Base-by-base conservation (phyloP, 306 rosid species). In the Malus sylvestris region DNA sequence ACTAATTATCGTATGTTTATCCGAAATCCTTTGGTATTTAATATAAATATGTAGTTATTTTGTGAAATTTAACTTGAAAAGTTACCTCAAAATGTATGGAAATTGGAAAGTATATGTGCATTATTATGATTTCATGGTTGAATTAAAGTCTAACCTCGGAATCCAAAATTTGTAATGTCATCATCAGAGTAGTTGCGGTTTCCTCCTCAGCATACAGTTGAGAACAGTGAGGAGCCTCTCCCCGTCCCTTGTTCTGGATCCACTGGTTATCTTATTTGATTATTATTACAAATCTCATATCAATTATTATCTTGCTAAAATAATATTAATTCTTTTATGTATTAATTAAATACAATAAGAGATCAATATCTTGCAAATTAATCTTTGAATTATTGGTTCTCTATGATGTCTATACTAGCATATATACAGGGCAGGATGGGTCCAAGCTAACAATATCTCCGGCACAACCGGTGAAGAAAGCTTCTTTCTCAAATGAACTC, bases 371-470 rank as follows among this genome's bases (percentile, higher is more conserved):
- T 29, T 63, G 12, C 68, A 64, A 64, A 64, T 38, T 38, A 38
- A 38, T 64, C 22, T 63, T 63, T 61, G 64, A 27, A 11, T 27
- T 8, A 16, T 61, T 61, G 66, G 32, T 27, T 25, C 9, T 60
- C 8, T 12, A 13, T 5, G 16, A 4, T 23, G 66, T 6, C 35
- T 60, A 11, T 62, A 58, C 42, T 6, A 12, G 67, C 10, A 3
- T 62, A 62, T 74, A 3, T 62, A 62, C 70, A 63, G 77, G 42
- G 10, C 35, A 69, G 46, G 72, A 81, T 78, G 82, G 80, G 40
- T 57, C 73, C 70, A 65, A 68, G 42, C 55, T 20, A 23, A 23
- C 81, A 61, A 33, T 72, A 63, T 65, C 68, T 40, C 67, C 22
- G 67, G 75, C 61, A 38, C 72, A 22, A 44, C 32, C n/a, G 72